Evolutionary conservation across 305 asterid species (phyloP), one percentile per base, ranked within the genome.

Genomic region (Plantago coronopus): DNA sequence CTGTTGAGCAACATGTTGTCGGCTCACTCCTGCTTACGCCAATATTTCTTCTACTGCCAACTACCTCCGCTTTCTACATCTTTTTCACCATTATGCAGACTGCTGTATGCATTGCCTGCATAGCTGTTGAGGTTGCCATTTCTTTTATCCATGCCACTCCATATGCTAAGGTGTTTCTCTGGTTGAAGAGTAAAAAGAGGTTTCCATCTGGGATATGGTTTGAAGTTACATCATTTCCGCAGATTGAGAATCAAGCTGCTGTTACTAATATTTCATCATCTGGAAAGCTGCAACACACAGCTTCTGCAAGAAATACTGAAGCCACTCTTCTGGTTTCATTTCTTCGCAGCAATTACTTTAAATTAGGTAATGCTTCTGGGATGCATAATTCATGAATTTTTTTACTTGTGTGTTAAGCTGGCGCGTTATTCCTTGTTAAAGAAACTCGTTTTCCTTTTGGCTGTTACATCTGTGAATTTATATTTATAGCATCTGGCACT

Each of bases 21-120:
- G 97, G 97, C 57, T 83, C 97, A 54, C 96, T 91, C 71, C 81
- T 91, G 20, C 88, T 91, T 66, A 91, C 96, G 50, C 97, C 96
- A 7, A 76, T 89, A 64, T 72, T 89, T 64, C 99, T 89, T 69
- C 84, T 93, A 20, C 76, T 93, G 25, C 97, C 99, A 20, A 93
- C 99, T 3, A 85, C 94, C 14, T 89, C 99, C 7, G 93, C 80
- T 4, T 93, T 89, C 83, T 87, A 93, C 62, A 85, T 86, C 59
- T 93, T 93, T 70, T 93, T 89, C 82, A 86, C 96, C 76, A 89
- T 87, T 71, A 66, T 89, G 83, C 83, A 74, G 74, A 69, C 94
- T 49, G 59, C 84, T 65, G 67, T 85, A 69, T 79, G 84, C 74
- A 74, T 76, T 65, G 21, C 87, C 78, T 78, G 88, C 78, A 61